Base-by-base conservation (phyloP, 306 rosid species). In the Oemleria cerasiformis region DNA sequence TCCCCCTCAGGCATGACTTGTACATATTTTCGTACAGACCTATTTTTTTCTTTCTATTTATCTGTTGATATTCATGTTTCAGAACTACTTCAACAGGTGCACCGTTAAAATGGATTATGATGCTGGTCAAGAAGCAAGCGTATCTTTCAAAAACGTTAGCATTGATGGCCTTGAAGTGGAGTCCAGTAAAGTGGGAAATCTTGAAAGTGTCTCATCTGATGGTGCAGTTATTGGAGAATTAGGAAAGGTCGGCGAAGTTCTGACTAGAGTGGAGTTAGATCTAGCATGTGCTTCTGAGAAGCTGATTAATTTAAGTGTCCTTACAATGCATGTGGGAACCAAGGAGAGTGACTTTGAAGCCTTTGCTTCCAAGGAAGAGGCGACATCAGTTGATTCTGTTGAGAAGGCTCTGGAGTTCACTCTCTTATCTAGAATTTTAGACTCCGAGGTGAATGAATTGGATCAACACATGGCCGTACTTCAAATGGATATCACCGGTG, bases 231-330 rank as follows among this genome's bases (percentile, higher is more conserved):
- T 54, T 53, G 85, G 75, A 25, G 90, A 82, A 39, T 30, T 75
- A 56, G 74, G 73, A 56, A 69, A 76, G 70, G 80, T 58, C 57
- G 57, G 74, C 3, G 84, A 75, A 72, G 67, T 77, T 57, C 25
- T 84, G 49, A 77, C 81, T 5, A 67, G 77, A 65, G 66, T 93
- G 65, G 88, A 93, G 63, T 69, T 83, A 54, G 79, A 77, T 77
- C 34, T 88, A 12, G 96, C 90, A 1, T 79, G 86, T 68, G 83
- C 78, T 69, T 86, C 90, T 7, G 99, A 95, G 86, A 95, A 91
- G 76, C 75, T 91, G 42, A 78, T 81, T 21, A 91, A 95, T 81
- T 76, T 91, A 69, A 80, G 69, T 65, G 87, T 83, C 60, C 86
- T 89, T 43, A 74, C 80, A 89, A 91, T 91, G 97, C 83, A 73